Evolutionary conservation across 768 basidiomycete genomes (phyloP), one percentile per base, ranked within the genome.

Genomic region (Psilocybe tampanensis): DNA sequence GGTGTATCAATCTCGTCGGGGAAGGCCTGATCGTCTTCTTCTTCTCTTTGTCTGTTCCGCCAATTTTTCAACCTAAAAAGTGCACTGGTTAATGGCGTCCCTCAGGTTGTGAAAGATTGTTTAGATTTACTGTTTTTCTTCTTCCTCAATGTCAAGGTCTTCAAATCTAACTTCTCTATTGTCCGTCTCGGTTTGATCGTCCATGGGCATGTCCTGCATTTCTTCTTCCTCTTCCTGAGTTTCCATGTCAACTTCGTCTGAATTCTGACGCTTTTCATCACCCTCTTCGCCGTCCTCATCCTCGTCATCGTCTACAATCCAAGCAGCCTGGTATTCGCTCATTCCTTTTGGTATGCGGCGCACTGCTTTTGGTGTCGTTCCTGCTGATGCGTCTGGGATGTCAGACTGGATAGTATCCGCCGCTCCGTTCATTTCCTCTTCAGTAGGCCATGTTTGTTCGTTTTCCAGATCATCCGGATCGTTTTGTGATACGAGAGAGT

Each of bases 381-480:
- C 91, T 2, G 74, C 70, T 23, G 67, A 69, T 0, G 91, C 91
- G 60, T 89, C 88, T 2, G 90, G 86, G 15, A 91, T 67, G 2
- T 70, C 65, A 15, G 69, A 63, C 41, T 76, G 69, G n/a, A 56
- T 52, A 24, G 67, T 61, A 3, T 60, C 69, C 3, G 61, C 58
- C 0, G 49, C 73, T 6, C 72, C 81, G 19, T 76, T 76, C 88
- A 98, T 92, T 70, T 98, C 96, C 66, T 98, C 96, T 69, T 98
- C 94, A 0, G 94, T 96, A 0, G 96, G 96, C 95, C 96, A 98
- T 0, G 96, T 99, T 71, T 99, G 96, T 66, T 99, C 96, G 68
- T 96, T 97, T 33, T 81, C 85, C 72, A 97, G 81, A 55, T 92
- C 88, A 65, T 98, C 95, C 3, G 90, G 92, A 21, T 91, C 86